Percentiles rank a stretch among this genome's conserved stretches.
Conservation (phyloP, 2,329 filamentous ascomycete species). For the Exophiala lecanii-corni region DNA sequence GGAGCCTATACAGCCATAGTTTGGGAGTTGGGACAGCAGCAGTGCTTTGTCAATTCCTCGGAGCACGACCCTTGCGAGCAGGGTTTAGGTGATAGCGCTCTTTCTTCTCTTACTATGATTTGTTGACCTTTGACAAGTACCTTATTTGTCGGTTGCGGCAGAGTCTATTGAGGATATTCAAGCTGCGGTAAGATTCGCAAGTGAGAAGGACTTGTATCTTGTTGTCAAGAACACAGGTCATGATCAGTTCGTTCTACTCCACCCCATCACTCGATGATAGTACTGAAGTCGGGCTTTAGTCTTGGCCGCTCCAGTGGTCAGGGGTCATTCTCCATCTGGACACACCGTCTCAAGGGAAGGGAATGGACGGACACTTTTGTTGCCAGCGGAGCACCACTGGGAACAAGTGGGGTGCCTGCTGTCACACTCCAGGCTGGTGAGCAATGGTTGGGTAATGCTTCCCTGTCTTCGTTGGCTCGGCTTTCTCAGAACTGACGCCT, state of each 20-base stretch:
- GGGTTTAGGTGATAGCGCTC: constrained; percentile 23
- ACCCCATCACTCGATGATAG: background rate
- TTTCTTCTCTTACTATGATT: constrained; percentile 5
- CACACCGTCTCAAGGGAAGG: constrained; percentile 29
- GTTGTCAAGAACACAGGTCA: constrained; percentile 31
- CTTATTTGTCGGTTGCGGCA: constrained; percentile 26
- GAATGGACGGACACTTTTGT: constrained; percentile 26
- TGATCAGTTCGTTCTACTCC: constrained; percentile 24
- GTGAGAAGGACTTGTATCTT: constrained; percentile 26
- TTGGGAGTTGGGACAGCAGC: constrained; percentile 30
- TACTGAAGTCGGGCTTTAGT: constrained; percentile 12
- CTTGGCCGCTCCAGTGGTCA: constrained; percentile 28
- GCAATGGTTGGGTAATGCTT: constrained; percentile 26
- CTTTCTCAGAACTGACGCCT: too few relatives aligned
- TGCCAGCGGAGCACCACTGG: constrained; percentile 22
- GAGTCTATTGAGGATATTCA: constrained; percentile 14
- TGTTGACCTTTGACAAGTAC: constrained; percentile 15
- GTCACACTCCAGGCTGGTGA: constrained; percentile 30
- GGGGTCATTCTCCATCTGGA: constrained; percentile 30
- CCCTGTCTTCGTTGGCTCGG: too few relatives aligned
- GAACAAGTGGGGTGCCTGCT: constrained; percentile 21
- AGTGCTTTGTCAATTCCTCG: constrained; percentile 30
- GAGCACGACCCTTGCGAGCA: constrained; percentile 23
- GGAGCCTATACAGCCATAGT: constrained; percentile 28
- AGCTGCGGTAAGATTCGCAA: constrained; percentile 28